These are phyloP conservation scores for Talaromyces sp. DNA, from an alignment of 2,329 filamentous ascomycete genomes.

Conservation along the genomic window DNA sequence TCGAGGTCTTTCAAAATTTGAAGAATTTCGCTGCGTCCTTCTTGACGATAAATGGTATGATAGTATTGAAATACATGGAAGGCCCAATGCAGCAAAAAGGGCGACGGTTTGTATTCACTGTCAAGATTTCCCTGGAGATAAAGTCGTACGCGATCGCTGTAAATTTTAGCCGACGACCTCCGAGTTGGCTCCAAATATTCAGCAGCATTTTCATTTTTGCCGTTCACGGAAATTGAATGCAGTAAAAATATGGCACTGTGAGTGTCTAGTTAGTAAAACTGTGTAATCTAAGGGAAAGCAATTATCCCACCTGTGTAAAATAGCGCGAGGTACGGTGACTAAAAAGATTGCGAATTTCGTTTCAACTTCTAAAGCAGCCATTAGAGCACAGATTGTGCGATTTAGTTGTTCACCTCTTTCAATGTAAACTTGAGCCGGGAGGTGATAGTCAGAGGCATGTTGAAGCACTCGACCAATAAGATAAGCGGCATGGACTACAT, in stretches of 20 bases:
- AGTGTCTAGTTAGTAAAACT: background rate
- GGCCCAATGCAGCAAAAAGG: background rate
- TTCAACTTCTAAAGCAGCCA: conserved; percentile 10
- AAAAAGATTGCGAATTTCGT: conserved; percentile 4
- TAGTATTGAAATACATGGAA: background rate
- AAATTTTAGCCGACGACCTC: background rate
- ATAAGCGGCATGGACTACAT: conserved; percentile 11
- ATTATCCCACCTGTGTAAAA: conserved; percentile 8
- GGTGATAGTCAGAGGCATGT: conserved; percentile 6
- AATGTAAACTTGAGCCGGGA: background rate
- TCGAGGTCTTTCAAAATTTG: background rate
- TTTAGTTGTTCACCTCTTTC: conserved; percentile 10
- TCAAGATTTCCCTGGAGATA: background rate
- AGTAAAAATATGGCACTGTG: background rate
- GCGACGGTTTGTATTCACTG: background rate
- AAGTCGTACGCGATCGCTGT: background rate
- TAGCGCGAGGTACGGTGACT: conserved; percentile 11
- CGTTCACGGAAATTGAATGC: background rate
- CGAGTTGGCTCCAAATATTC: background rate
- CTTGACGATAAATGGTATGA: background rate
- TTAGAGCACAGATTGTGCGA: conserved; percentile 10
- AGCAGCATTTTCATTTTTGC: background rate
- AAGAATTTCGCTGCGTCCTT: background rate
- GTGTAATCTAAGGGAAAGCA: background rate
- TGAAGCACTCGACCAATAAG: conserved; percentile 12